These are phyloP conservation scores for Asterionellopsis glacialis DNA, from an alignment of 108 stramenopile species.

Conservation along the genomic window DNA sequence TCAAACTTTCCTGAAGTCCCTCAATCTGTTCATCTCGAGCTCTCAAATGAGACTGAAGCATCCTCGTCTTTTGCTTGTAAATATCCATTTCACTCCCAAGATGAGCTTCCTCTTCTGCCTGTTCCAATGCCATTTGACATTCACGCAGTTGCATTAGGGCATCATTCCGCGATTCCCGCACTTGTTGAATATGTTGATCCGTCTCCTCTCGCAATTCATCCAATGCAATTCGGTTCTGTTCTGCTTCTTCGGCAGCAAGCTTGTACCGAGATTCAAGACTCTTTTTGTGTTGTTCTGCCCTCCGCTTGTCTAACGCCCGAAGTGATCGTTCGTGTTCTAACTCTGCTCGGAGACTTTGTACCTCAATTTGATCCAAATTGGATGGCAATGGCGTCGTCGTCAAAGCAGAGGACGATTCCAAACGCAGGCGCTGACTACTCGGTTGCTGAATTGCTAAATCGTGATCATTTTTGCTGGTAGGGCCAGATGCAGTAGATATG, in stretches of 20 bases:
- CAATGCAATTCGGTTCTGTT: conserved; percentile 42
- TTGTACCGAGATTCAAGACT: conserved; percentile 63
- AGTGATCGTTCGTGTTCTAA: conserved; percentile 70
- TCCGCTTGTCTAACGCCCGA: conserved; percentile 54
- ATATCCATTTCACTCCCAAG: neutral
- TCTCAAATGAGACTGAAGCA: neutral
- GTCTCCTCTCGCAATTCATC: conserved; percentile 40
- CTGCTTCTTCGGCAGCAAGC: conserved; percentile 60
- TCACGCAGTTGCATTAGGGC: conserved; percentile 26
- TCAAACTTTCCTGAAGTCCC: neutral
- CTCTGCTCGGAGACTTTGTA: conserved; percentile 59
- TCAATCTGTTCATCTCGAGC: neutral
- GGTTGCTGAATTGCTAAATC: no score
- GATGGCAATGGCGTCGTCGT: no score
- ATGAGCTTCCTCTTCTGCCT: conserved; percentile 8
- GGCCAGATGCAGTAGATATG: no score
- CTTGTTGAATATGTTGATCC: conserved; percentile 32
- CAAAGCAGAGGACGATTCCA: no score
- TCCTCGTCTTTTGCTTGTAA: neutral
- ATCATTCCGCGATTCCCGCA: conserved; percentile 25
- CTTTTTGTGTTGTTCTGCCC: conserved; percentile 33
- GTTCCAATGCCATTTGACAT: conserved; percentile 26
- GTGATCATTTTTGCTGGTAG: no score
- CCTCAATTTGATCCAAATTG: conserved; percentile 14
- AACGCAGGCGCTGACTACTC: no score